Percentiles rank a stretch among this genome's conserved stretches.
Conservation (phyloP, 495 filamentous ascomycete genomes). For the Hapsidospora chrysogenum region DNA sequence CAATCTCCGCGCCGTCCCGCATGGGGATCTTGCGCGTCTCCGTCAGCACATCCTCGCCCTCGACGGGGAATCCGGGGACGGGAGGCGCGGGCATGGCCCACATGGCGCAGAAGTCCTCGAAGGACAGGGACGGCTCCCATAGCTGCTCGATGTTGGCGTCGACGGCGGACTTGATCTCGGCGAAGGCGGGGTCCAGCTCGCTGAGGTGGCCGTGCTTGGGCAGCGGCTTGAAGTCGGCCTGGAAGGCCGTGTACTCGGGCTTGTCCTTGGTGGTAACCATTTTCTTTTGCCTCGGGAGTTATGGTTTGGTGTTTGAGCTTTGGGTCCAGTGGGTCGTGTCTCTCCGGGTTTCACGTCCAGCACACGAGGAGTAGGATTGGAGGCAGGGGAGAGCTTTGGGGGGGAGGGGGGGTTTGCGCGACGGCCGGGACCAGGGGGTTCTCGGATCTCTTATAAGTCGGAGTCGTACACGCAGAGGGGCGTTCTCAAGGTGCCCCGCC, state of each 20-base stretch:
- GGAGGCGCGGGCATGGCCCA: slow-evolving; percentile 4
- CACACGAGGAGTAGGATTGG: no score
- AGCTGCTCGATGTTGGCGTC: neutral
- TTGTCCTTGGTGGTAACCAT: slow-evolving; percentile 9
- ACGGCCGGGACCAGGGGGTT: no score
- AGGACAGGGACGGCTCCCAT: slow-evolving; percentile 7
- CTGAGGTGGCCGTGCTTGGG: slow-evolving; percentile 12
- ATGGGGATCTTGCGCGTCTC: slow-evolving; percentile 8
- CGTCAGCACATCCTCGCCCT: slow-evolving; percentile 8
- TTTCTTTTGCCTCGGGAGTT: no score
- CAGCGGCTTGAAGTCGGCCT: slow-evolving; percentile 9
- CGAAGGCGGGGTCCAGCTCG: slow-evolving; percentile 5
- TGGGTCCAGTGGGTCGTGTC: no score
- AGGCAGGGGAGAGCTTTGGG: no score
- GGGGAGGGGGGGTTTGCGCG: no score
- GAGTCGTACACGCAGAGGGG: no score
- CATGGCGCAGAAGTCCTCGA: slow-evolving; percentile 8
- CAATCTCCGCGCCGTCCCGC: slow-evolving; percentile 9
- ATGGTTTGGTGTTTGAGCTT: no score
- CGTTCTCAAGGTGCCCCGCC: no score
- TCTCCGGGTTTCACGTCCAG: no score
- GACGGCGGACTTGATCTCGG: neutral
- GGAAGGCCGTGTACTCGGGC: slow-evolving; percentile 8
- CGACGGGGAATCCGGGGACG: neutral
- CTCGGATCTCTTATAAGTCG: no score